phyloP scores from a whole-genome alignment of 345 rosid species.

The Camelina neglecta region DNA sequence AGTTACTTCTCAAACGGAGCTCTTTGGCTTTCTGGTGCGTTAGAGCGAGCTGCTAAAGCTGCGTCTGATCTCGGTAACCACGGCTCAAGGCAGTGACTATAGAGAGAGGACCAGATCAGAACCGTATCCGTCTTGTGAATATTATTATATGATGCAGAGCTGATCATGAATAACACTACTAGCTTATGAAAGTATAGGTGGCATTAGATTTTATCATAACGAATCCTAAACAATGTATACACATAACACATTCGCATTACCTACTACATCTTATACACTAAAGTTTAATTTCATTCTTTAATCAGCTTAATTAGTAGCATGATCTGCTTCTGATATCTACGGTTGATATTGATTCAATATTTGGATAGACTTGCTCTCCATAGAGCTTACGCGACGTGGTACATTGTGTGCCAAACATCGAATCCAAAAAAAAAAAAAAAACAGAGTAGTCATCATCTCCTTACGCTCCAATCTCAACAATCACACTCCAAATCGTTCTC shows the following conservation, averaged over 20 bases:
- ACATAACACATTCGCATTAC: not conserved
- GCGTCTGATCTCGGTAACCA: conserved; percentile 70
- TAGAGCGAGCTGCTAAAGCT: conserved; percentile 69
- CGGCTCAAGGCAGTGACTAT: conserved; percentile 41
- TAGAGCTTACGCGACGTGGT: conserved; percentile 38
- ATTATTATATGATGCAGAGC: conserved; percentile 9
- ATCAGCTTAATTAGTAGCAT: not conserved
- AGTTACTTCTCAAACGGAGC: conserved; percentile 83
- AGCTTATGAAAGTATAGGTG: not conserved
- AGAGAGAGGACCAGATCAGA: not conserved
- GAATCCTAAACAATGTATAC: not conserved
- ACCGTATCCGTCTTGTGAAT: conserved; percentile 23
- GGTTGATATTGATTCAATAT: not conserved
- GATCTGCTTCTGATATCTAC: not conserved
- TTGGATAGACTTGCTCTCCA: conserved; percentile 23
- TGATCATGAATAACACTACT: not conserved
- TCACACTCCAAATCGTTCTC: conserved; percentile 18
- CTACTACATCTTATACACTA: not conserved
- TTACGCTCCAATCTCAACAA: not conserved
- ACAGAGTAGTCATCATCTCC: conserved; percentile 14
- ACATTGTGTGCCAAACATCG: conserved; percentile 4
- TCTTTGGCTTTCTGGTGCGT: conserved; percentile 74
- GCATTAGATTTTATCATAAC: not conserved
- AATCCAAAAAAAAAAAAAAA: conserved; percentile 16
- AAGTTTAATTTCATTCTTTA: not conserved